These are phyloP conservation scores for Nemania diffusa DNA, from an alignment of 2,329 filamentous ascomycete species.

Conservation along the genomic window DNA sequence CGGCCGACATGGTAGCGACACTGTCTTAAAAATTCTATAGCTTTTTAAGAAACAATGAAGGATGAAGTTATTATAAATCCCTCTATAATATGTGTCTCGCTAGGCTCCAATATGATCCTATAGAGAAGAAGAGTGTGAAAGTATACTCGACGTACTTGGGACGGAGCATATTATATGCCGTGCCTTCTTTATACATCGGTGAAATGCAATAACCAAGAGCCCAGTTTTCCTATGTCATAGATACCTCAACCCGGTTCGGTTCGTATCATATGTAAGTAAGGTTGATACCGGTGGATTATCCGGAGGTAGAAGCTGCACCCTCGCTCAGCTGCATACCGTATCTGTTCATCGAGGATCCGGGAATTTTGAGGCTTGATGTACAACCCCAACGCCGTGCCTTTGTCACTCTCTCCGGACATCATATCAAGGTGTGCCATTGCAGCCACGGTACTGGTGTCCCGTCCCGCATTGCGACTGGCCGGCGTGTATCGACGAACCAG, in stretches of 20 bases:
- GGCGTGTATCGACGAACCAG: not conserved
- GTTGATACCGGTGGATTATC: not conserved
- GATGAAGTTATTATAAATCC: not conserved
- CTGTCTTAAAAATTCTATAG: not conserved
- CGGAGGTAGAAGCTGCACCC: conserved; percentile 1
- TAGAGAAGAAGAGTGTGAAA: not conserved
- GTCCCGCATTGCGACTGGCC: not conserved
- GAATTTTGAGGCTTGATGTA: conserved; percentile 6
- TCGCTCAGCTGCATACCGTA: not conserved
- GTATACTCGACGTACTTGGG: not conserved
- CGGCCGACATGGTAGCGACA: conserved; percentile 17
- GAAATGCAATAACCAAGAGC: not conserved
- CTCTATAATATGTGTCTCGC: not conserved
- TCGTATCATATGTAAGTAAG: not conserved
- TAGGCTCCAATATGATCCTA: not conserved
- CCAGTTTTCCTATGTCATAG: not conserved
- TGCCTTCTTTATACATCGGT: not conserved
- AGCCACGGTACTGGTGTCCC: not conserved
- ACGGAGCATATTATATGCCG: conserved; percentile 22
- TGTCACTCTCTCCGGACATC: not conserved
- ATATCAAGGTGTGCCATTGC: conserved; percentile 22
- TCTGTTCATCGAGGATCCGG: not conserved
- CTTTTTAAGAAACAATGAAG: not conserved
- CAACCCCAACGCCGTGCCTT: not conserved
- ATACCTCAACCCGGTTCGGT: not conserved